Percentiles rank a stretch among this genome's conserved stretches.
These are phyloP conservation scores for Theileria luwenshuni DNA, from an alignment of 169 alveolate genomes.

Conservation along the genomic window DNA sequence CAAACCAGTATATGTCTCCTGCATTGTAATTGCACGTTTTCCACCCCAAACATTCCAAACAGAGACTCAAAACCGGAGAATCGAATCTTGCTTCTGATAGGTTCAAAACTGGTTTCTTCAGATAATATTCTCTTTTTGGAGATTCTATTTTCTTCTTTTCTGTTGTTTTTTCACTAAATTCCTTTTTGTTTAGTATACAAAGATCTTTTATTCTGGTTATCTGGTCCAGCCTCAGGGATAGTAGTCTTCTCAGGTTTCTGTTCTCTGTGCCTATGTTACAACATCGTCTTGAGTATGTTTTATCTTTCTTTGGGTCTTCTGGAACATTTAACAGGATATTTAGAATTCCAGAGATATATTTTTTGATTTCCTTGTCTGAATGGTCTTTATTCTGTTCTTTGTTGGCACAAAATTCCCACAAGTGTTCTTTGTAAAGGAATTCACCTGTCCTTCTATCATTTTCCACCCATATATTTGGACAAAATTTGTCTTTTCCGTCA, in stretches of 20 bases:
- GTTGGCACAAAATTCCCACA: background rate
- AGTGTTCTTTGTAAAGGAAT: background rate
- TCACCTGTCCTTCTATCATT: background rate
- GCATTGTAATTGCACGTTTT: conserved; percentile 24
- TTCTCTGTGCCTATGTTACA: background rate
- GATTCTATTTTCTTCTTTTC: background rate
- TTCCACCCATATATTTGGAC: background rate
- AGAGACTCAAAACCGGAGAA: conserved; percentile 24
- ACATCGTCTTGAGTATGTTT: background rate
- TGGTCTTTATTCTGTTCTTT: background rate
- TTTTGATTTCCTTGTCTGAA: background rate
- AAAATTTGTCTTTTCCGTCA: background rate
- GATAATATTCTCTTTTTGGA: background rate
- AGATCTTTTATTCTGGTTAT: conserved; percentile 2
- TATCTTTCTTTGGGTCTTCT: background rate
- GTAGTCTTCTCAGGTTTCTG: background rate
- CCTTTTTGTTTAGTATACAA: background rate
- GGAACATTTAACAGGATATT: background rate
- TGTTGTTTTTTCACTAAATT: background rate
- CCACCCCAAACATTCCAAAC: conserved; percentile 56
- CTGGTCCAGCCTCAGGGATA: background rate
- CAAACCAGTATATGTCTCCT: conserved; percentile 65
- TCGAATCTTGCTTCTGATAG: conserved; percentile 43
- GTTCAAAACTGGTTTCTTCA: conserved; percentile 36
- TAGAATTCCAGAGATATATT: conserved; percentile 4